Evolutionary conservation across 345 rosid genomes (phyloP).

Genomic region (Citrus reticulata): DNA sequence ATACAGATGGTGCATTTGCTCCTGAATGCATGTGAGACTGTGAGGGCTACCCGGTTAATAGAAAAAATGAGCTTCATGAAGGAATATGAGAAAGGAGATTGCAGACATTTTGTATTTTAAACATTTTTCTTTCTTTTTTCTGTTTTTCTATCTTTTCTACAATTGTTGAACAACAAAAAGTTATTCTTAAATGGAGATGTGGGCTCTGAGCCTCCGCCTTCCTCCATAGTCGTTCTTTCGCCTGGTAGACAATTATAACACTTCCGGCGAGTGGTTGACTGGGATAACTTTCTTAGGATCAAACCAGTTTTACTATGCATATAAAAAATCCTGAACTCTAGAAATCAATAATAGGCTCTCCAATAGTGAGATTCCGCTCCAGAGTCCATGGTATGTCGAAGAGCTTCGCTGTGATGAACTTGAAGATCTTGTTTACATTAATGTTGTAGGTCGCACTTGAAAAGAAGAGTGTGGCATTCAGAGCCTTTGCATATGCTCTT

Average conservation of each 20-base stretch:
- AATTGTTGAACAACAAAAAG: constrained; percentile 1
- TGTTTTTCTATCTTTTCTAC: not conserved
- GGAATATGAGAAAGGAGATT: not conserved
- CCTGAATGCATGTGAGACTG: not conserved
- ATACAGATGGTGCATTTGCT: not conserved
- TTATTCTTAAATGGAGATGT: constrained; percentile 12
- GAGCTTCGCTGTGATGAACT: constrained; percentile 90
- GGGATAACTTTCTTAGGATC: not conserved
- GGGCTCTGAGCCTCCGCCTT: constrained; percentile 12
- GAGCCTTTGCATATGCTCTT: constrained; percentile 77
- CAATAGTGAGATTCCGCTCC: constrained; percentile 78
- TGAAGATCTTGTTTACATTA: constrained; percentile 90
- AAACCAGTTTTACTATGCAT: not conserved
- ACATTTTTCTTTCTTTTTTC: not conserved
- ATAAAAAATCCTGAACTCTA: constrained; percentile 10
- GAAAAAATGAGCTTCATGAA: not conserved
- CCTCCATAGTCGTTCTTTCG: not conserved
- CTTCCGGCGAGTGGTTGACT: constrained; percentile 9
- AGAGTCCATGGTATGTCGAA: constrained; percentile 85
- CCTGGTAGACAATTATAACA: not conserved
- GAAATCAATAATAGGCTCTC: constrained; percentile 91
- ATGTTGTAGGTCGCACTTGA: constrained; percentile 91
- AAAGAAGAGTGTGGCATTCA: constrained; percentile 86
- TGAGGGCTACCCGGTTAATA: not conserved
- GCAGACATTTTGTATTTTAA: not conserved